These are phyloP conservation scores for Suaeda aralocaspica DNA, from an alignment of 148 eudicot genomes.

Conservation along the genomic window DNA sequence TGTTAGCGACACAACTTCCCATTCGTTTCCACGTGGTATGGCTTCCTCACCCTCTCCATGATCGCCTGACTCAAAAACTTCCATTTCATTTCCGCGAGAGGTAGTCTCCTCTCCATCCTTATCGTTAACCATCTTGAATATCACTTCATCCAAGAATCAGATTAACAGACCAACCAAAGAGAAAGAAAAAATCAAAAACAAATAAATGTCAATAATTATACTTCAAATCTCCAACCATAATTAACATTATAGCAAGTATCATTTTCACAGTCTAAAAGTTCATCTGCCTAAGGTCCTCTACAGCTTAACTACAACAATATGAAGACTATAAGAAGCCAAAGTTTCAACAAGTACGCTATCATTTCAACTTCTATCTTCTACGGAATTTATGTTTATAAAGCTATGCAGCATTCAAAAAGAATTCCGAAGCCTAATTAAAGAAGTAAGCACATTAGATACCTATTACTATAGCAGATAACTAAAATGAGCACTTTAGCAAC, in stretches of 20 bases:
- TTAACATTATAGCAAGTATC: background rate
- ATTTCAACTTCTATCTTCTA: background rate
- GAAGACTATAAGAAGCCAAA: background rate
- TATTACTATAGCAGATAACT: no score
- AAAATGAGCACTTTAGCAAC: no score
- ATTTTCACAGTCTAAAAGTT: background rate
- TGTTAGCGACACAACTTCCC: conserved; percentile 96
- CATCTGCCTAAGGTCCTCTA: background rate
- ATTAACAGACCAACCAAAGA: no score
- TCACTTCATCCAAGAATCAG: conserved; percentile 16
- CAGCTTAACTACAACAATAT: background rate
- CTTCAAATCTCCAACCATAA: background rate
- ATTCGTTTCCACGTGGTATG: conserved; percentile 63
- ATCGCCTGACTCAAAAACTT: conserved; percentile 37
- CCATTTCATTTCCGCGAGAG: conserved; percentile 24
- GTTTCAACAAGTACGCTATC: background rate
- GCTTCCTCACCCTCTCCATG: conserved; percentile 41
- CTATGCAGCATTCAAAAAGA: background rate
- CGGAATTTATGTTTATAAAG: no score
- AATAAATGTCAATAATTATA: background rate
- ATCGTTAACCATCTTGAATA: conserved; percentile 31
- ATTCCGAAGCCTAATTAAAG: background rate
- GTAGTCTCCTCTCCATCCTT: conserved; percentile 29
- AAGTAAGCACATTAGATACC: background rate
- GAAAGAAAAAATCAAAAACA: background rate